phyloP scores from a whole-genome alignment of 768 basidiomycete species.

The Boletus eberwhitei region DNA sequence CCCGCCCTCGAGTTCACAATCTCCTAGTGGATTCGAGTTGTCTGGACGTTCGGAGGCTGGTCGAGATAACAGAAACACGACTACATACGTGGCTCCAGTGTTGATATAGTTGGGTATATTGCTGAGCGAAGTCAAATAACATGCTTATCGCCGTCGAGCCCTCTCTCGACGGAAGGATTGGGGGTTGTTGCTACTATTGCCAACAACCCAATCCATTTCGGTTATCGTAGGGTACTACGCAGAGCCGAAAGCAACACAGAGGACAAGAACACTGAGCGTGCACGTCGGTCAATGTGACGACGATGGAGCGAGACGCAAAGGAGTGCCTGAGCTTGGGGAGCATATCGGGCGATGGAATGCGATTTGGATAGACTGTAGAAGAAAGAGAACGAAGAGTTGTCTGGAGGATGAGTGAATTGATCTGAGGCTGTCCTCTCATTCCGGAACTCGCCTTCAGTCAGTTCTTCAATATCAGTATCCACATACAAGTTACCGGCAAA shows the following conservation, averaged over 20 bases:
- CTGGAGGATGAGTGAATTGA: neutral
- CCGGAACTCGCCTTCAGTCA: no score
- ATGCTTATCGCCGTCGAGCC: neutral
- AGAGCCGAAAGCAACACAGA: neutral
- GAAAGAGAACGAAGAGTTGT: neutral
- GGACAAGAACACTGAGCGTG: neutral
- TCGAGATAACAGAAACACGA: neutral
- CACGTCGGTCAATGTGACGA: neutral
- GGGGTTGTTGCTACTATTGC: no score
- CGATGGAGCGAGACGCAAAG: neutral
- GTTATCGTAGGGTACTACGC: no score
- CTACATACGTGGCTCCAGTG: neutral
- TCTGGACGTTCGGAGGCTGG: neutral
- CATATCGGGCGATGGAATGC: neutral
- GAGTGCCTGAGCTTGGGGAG: constrained; percentile 1
- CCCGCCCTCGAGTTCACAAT: neutral
- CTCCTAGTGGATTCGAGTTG: neutral
- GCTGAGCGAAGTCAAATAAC: neutral
- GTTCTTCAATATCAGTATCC: no score
- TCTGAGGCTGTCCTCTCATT: no score
- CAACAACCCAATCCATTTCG: no score
- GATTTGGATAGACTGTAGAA: neutral
- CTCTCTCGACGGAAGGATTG: no score
- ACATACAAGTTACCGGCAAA: neutral
- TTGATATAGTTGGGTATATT: neutral